A percentile compares a stretch with the other conserved stretches of the same genome.
Conservation (phyloP, 2,329 filamentous ascomycete genomes). For the Amphichorda felina region DNA sequence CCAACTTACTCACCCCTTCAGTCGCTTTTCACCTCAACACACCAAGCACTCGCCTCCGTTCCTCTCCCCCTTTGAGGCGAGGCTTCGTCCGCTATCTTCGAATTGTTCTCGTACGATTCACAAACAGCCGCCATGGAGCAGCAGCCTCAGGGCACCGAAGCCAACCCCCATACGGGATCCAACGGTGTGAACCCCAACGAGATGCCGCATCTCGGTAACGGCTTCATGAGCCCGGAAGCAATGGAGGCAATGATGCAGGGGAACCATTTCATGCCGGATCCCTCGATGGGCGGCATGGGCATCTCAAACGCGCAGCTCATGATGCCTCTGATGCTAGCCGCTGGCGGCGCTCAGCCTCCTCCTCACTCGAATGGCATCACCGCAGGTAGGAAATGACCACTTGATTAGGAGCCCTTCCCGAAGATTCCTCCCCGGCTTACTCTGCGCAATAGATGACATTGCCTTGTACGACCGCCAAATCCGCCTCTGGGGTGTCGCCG, state of each 20-base stretch:
- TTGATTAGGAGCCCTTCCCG: no score
- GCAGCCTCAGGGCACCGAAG: slow-evolving; percentile 6
- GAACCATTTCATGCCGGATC: slow-evolving; percentile 11
- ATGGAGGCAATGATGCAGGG: slow-evolving; percentile 10
- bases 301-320: slow-evolving; percentile 16
- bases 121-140: no score
- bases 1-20: no score
- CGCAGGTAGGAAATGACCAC: slow-evolving; percentile 15
- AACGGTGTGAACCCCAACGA: slow-evolving; percentile 3
- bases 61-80: no score
- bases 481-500: slow-evolving; percentile 90
- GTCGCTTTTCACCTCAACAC: no score
- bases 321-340: slow-evolving; percentile 17
- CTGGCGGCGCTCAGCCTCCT: slow-evolving; percentile 11
- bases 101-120: no score
- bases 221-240: slow-evolving; percentile 10
- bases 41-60: no score
- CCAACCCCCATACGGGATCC: slow-evolving; percentile 7
- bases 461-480: slow-evolving; percentile 97
- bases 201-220: slow-evolving; percentile 9
- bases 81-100: no score
- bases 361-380: slow-evolving; percentile 14
- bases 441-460: slow-evolving; percentile 78
- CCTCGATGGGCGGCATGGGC: slow-evolving; percentile 10
- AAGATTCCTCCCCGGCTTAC: no score